Base-by-base conservation (phyloP, 495 filamentous ascomycete genomes). In the Podospora comata region DNA sequence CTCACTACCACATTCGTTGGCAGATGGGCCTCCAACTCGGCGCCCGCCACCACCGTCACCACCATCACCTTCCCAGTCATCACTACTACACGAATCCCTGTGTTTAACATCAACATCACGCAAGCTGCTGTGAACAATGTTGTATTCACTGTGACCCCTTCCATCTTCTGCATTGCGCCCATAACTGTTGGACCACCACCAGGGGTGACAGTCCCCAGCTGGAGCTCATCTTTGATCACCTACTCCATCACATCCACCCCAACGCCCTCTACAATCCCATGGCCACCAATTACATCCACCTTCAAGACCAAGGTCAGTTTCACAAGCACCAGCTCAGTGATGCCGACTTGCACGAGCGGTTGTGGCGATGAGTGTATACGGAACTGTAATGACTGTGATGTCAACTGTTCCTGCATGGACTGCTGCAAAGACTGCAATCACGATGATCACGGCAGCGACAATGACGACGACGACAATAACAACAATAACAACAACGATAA, bases 21-120 rank as follows among this genome's bases (percentile, higher is more conserved):
- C 23, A 23, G 60, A 18, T 63, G 60, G 60, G 13, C 27, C 28
- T 26, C 60, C 13, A 34, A 32, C 19, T 18, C 27, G 13, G 60
- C 15, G 30, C 15, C 13, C n/a, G 18, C 16, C 61, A 63, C 28
- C 39, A 26, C 53, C 32, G n/a, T 63, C 26, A n/a, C 53, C 62
- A 64, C 62, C 39, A 53, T 64, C 20, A 23, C 39, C 16, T 53
- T 56, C 44, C 34, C n/a, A 18, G 30, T 27, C 53, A 34, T 65
- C 54, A 56, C 23, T 13, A 65, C 64, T 1, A 15, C 11, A 27
- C 26, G 26, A 16, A 65, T 65, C 34, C 54, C 64, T 19, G 54
- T 65, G 2, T 57, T 34, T 30, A 65, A 65, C 54, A 34, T 65
- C 27, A 65, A 65, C 53, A 65, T 65, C 53, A 65, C 64, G 4